Base-by-base conservation (phyloP, 805 yeast species). In the Lipomyces yamadae region DNA sequence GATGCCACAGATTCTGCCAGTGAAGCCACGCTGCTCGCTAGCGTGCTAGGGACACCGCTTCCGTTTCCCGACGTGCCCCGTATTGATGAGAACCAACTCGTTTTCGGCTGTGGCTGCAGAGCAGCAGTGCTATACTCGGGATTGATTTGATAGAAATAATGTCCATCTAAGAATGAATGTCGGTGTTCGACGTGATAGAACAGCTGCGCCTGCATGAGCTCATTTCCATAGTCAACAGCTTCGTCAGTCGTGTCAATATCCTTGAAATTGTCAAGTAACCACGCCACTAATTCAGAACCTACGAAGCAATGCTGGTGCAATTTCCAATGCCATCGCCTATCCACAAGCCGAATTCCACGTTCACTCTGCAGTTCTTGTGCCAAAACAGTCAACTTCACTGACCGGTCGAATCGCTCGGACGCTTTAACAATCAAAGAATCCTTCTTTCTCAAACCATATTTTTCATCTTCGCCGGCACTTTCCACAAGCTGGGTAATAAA, bases 271-370 rank as follows among this genome's bases (percentile, higher is more conserved):
- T 90, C 89, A 37, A 90, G 80, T 63, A 94, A 76, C 98, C 98
- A 94, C 39, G 86, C 85, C 0, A 92, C 97, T 68, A 92, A 81
- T 62, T 92, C 97, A 69, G 88, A 86, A 0, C 98, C 98, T 32
- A 91, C 76, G 74, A 94, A 92, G 77, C 96, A 90, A 69, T 89
- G 85, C 34, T 83, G 81, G 75, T 91, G 96, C 3, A 85, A 80
- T 69, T 87, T 87, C 85, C 93, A 86, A 76, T 94, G 98, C 99
- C 99, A 94, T 42, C 88, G 84, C 72, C 98, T 82, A 72, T 92
- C 97, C 0, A 85, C 87, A 48, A 95, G 80, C 29, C 81, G 82
- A 6, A 94, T 78, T 7, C 92, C 93, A 57, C 83, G 81, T 29
- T 70, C 71, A 0, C 83, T 81, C 72, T 89, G 96, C 60, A 94